Evolutionary conservation across 2,329 filamentous ascomycete genomes (phyloP), one percentile per base, ranked within the genome.

Genomic region (Corynespora cassiicola): DNA sequence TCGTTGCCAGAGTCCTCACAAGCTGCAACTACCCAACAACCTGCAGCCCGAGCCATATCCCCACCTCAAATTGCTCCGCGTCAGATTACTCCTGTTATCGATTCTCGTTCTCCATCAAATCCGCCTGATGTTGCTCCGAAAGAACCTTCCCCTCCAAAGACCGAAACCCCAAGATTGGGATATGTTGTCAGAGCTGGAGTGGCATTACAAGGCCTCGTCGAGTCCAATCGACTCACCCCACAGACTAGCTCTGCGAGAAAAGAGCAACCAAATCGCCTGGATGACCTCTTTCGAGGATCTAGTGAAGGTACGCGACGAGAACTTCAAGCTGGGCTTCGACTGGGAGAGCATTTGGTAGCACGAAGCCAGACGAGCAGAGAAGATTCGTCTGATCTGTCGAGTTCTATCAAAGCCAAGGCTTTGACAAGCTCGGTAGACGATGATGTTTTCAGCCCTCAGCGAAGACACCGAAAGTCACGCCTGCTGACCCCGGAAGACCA

Each of bases 281-380:
- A 69, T 19, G 60, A 68, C 31, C 46, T 69, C 2, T 71, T 71
- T 47, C 58, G 59, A 20, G 66, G 65, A 2, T 72, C 71, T 43
- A 65, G 68, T 35, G 61, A 67, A 33, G 61, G 65, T 4, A 68
- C 68, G 6, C 58, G 64, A 37, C 58, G 57, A 39, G 63, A 71
- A 27, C 48, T 71, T 9, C 68, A 64, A 26, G 62, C 66, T 32
- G 64, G 66, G 20, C 51, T 71, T 20, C 59, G 63, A 23, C 56
- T 70, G 20, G 69, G 69, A 17, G 62, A 70, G 38, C 65, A 66
- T 30, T 52, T 72, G 31, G 65, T 66, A 15, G 26, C 39, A 35
- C 52, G 61, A 20, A 43, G 31, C 9, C 47, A 59, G 17, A 41
- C 29, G 22, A 45, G 42, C 10, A 43, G 43, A 28, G 38, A 50